Evolutionary conservation across 129 eudicot species (phyloP).

Genomic region (Sambucus nigra): DNA sequence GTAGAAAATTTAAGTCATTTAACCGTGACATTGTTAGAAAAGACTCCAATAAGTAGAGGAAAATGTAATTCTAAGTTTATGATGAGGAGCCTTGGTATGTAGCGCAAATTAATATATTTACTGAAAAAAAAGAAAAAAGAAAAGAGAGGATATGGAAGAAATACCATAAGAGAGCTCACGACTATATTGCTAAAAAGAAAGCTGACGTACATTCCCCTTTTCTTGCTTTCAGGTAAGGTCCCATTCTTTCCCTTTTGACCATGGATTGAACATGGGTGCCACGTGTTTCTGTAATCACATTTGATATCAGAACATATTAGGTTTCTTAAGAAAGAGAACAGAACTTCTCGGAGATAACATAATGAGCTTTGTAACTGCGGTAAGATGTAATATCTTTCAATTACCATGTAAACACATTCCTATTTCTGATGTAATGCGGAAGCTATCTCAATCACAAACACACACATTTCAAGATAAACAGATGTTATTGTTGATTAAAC

Average conservation of each 20-base stretch:
- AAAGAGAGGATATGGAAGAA: not conserved
- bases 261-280: not conserved
- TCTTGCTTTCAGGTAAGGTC: no score
- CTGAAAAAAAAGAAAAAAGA: not conserved
- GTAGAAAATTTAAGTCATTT: no score
- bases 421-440: not conserved
- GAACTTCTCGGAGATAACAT: not conserved
- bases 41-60: no score
- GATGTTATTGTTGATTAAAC: not conserved
- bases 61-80: no score
- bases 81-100: no score
- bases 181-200: not conserved
- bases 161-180: not conserved
- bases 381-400: not conserved
- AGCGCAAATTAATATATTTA: no score
- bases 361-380: not conserved
- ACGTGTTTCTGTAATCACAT: not conserved
- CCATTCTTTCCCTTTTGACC: no score
- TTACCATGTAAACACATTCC: not conserved
- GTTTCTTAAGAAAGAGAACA: not conserved
- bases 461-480: no score
- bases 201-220: no score
- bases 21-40: no score
- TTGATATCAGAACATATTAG: not conserved
- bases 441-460: not conserved